Conservation (phyloP, 805 yeast species). For the Yamadazyma scolyti region DNA sequence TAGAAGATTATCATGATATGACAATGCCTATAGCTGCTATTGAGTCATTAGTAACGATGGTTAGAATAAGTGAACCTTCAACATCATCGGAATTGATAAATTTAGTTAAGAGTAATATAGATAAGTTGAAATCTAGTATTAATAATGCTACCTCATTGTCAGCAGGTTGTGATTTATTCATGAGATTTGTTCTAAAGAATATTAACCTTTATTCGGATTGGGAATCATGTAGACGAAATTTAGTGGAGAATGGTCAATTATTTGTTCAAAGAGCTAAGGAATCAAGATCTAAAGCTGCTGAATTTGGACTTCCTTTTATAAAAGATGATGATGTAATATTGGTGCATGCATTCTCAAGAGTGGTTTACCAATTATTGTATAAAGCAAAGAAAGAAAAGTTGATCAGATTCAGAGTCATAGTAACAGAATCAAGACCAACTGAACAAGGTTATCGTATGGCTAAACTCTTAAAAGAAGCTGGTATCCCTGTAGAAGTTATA, state of each 20-base stretch:
- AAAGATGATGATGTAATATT: constrained; percentile 89
- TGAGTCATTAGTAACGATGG: constrained; percentile 83
- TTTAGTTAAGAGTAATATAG: constrained; percentile 72
- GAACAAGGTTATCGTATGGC: constrained; percentile 75
- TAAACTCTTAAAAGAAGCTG: constrained; percentile 56
- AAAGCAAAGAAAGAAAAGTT: constrained; percentile 71
- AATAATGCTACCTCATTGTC: constrained; percentile 89
- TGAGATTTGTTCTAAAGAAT: constrained; percentile 88
- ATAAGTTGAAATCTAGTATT: constrained; percentile 69
- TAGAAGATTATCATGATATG: constrained; percentile 90
- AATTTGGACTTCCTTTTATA: constrained; percentile 82
- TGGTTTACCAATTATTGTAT: constrained; percentile 70
- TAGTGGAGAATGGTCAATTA: constrained; percentile 90
- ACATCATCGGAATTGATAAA: constrained; percentile 92
- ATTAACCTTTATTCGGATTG: constrained; percentile 86
- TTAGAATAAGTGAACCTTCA: constrained; percentile 79
- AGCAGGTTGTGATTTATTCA: constrained; percentile 97
- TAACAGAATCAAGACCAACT: constrained; percentile 90
- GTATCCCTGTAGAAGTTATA: constrained; percentile 83
- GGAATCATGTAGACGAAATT: constrained; percentile 85
- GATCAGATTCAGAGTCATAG: constrained; percentile 82
- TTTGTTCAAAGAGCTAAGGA: constrained; percentile 90
- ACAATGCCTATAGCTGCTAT: constrained; percentile 99
- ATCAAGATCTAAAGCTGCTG: constrained; percentile 83
- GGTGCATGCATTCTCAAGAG: constrained; percentile 90